phyloP scores from a whole-genome alignment of 257 asterid genomes.

The Rhazya stricta region DNA sequence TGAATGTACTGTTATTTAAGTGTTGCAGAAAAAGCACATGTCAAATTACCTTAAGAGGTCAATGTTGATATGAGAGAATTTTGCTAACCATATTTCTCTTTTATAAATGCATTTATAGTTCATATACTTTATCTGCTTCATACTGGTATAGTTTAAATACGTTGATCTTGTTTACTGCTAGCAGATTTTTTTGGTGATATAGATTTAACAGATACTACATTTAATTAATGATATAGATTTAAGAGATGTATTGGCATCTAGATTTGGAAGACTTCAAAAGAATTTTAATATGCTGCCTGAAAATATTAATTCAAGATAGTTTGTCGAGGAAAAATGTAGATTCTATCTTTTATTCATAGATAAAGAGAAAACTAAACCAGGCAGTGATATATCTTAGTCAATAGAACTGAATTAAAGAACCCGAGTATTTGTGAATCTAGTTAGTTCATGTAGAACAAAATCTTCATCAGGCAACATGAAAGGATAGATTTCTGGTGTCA shows the following conservation, averaged over 20 bases:
- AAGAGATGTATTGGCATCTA: background rate
- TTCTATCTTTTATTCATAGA: background rate
- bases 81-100: background rate
- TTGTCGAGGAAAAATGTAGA: background rate
- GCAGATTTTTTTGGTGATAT: background rate
- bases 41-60: background rate
- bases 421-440: background rate
- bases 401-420: background rate
- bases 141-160: background rate
- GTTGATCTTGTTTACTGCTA: background rate
- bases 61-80: background rate
- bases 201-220: background rate
- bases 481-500: background rate
- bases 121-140: background rate
- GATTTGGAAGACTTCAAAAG: background rate
- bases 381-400: background rate
- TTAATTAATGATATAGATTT: background rate
- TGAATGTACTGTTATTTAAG: background rate
- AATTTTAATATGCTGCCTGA: background rate
- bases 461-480: background rate
- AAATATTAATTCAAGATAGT: background rate
- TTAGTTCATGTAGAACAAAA: background rate
- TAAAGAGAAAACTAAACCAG: background rate
- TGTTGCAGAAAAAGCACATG: background rate
- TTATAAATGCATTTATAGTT: background rate